phyloP scores from a whole-genome alignment of 257 asterid genomes.

The Haberlea rhodopensis region DNA sequence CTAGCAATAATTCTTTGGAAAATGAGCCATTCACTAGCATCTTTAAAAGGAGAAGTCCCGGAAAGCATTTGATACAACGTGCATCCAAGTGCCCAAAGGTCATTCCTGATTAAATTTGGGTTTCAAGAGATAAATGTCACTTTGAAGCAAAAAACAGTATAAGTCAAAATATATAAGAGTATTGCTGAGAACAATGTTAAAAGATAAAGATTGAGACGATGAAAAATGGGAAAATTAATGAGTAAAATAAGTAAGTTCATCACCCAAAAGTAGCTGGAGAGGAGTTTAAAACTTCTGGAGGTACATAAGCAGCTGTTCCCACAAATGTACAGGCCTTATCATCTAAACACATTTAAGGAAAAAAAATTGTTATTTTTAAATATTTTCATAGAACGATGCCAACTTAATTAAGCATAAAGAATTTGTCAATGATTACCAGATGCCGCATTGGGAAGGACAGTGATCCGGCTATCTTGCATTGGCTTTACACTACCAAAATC shows the following conservation, averaged over 20 bases:
- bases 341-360: conserved; percentile 41
- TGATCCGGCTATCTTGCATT: conserved; percentile 88
- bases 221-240: neutral
- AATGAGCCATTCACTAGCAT: conserved; percentile 97
- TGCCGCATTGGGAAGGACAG: conserved; percentile 96
- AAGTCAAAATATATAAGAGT: conserved; percentile 1
- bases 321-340: conserved; percentile 99
- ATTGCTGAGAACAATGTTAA: neutral
- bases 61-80: conserved; percentile 97
- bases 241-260: neutral
- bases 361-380: neutral
- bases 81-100: conserved; percentile 99
- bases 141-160: conserved; percentile 13
- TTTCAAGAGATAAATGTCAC: conserved; percentile 17
- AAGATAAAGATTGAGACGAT: too few relatives aligned
- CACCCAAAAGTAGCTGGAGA: conserved; percentile 97
- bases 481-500: conserved; percentile 99
- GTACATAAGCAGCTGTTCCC: conserved; percentile 99
- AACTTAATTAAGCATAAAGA: conserved; percentile 16
- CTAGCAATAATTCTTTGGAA: conserved; percentile 93
- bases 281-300: conserved; percentile 96
- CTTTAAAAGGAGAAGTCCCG: conserved; percentile 97
- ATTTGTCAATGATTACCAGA: conserved; percentile 53
- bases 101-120: conserved; percentile 60
- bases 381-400: neutral